Evolutionary conservation across 306 rosid species (phyloP).

Genomic region (Rosa persica): DNA sequence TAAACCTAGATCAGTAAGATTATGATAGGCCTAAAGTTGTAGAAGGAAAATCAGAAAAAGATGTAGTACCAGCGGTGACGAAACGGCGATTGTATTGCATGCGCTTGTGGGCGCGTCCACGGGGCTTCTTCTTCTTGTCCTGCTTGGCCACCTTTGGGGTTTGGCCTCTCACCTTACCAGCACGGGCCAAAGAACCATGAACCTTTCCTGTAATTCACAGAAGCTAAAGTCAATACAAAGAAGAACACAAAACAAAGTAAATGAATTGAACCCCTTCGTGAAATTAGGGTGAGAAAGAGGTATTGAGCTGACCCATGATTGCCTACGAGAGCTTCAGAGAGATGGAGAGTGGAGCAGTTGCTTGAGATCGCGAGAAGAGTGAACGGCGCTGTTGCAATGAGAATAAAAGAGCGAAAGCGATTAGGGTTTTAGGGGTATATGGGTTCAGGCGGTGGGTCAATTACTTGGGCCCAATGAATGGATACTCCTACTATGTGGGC

Average conservation of each 20-base stretch:
- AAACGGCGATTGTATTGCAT: conserved; percentile 61
- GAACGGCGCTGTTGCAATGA: background rate
- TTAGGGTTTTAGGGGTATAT: background rate
- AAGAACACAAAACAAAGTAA: background rate
- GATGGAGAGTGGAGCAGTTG: background rate
- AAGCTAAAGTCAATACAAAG: background rate
- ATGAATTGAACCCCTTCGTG: background rate
- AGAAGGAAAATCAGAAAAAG: background rate
- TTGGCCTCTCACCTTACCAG: conserved; percentile 59
- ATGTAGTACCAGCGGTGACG: conserved; percentile 47
- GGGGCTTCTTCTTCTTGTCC: conserved; percentile 57
- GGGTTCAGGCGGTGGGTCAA: background rate
- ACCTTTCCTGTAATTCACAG: conserved; percentile 38
- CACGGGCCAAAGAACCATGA: conserved; percentile 58
- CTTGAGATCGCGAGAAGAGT: background rate
- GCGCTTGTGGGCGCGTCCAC: conserved; percentile 58
- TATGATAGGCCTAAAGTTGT: too few species aligned
- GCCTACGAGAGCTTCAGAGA: background rate
- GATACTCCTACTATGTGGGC: too few species aligned
- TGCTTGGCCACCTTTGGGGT: conserved; percentile 58
- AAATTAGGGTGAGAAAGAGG: background rate
- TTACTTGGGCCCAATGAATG: background rate
- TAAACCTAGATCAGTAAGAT: background rate
- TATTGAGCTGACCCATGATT: conserved; percentile 14
- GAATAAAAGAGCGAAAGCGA: background rate